These are phyloP conservation scores for Stagonosporopsis tanaceti DNA, from an alignment of 2,329 filamentous ascomycete genomes.

Conservation along the genomic window DNA sequence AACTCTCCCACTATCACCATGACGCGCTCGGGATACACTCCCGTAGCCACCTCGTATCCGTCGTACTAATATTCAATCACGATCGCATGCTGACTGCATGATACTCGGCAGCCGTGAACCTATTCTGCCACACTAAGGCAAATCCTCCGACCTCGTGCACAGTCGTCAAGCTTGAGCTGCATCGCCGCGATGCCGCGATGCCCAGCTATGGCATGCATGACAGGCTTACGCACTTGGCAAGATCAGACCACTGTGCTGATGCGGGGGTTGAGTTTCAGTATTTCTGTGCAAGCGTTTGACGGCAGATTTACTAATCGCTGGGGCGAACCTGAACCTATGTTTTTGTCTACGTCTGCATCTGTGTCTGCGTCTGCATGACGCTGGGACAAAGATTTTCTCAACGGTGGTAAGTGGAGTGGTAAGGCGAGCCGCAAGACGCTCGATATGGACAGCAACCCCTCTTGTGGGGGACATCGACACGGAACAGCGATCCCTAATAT, in stretches of 20 bases:
- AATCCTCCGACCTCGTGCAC: not conserved
- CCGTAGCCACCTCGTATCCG: not conserved
- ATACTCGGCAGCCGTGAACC: not conserved
- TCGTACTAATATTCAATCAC: not conserved
- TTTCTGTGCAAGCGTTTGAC: not conserved
- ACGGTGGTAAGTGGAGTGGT: not conserved
- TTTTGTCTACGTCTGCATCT: not conserved
- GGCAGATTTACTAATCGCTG: not conserved
- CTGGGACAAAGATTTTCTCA: not conserved
- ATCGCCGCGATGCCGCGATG: not conserved
- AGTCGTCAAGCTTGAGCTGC: not conserved
- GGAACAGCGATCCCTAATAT: not conserved
- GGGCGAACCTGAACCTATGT: not conserved
- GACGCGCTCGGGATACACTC: not conserved
- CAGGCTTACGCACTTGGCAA: not conserved
- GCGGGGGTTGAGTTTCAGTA: not conserved
- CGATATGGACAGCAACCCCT: not conserved
- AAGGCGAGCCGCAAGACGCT: not conserved
- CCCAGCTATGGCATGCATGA: slow-evolving; percentile 3
- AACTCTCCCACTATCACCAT: not conserved
- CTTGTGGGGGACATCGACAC: not conserved
- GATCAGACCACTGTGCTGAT: not conserved
- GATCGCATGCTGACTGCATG: not conserved
- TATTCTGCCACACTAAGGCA: not conserved
- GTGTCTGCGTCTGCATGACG: not conserved